A percentile compares a stretch with the other conserved stretches of the same genome.
phyloP scores from a whole-genome alignment of 495 filamentous ascomycete genomes.

The Penicillium angulare region DNA sequence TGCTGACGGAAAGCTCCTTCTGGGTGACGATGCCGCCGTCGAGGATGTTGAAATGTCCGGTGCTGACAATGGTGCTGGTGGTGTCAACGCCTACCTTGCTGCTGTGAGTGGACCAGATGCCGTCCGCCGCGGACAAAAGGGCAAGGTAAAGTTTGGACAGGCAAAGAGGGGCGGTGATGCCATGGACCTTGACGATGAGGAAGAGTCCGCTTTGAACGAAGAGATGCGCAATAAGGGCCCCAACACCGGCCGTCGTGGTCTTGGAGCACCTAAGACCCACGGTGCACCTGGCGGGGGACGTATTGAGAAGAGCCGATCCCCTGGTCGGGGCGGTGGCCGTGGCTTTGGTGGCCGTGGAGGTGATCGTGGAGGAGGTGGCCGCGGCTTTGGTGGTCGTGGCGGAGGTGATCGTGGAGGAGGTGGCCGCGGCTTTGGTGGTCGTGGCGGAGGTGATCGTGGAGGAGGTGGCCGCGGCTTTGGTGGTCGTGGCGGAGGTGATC shows the following conservation, averaged over 20 bases:
- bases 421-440: not conserved
- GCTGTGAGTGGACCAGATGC: slow-evolving; percentile 85
- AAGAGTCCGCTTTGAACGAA: slow-evolving; percentile 26
- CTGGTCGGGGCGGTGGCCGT: slow-evolving; percentile 16
- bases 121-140: slow-evolving; percentile 74
- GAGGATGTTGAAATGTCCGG: slow-evolving; percentile 62
- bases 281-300: slow-evolving; percentile 38
- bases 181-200: slow-evolving; percentile 67
- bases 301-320: slow-evolving; percentile 36
- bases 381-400: not conserved
- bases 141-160: slow-evolving; percentile 82
- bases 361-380: slow-evolving; percentile 4
- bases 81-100: slow-evolving; percentile 88
- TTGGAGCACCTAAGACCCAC: slow-evolving; percentile 46
- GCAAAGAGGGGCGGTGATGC: slow-evolving; percentile 56
- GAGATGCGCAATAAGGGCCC: slow-evolving; percentile 20
- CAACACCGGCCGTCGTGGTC: slow-evolving; percentile 35
- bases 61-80: slow-evolving; percentile 43
- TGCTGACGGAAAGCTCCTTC: slow-evolving; percentile 82
- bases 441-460: not conserved
- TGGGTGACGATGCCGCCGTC: slow-evolving; percentile 53
- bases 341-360: slow-evolving; percentile 16
- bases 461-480: not conserved
- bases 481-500: not conserved
- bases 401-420: not conserved